These are phyloP conservation scores for Terfezia boudieri DNA, from an alignment of 495 filamentous ascomycete genomes.

Conservation along the genomic window DNA sequence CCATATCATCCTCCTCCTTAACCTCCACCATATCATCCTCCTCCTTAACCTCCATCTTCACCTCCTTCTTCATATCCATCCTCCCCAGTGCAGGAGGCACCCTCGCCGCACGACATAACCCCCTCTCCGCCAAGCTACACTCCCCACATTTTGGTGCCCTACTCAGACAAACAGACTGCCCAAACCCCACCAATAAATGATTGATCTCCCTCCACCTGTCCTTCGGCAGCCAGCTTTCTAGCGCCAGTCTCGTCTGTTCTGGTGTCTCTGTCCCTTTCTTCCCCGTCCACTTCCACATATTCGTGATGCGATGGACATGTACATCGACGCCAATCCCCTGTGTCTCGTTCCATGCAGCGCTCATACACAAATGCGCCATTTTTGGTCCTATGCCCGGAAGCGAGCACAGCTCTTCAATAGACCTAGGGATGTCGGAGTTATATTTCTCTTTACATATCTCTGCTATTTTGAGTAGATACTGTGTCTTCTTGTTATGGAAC, in stretches of 20 bases:
- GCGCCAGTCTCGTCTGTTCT: slow-evolving; percentile 56
- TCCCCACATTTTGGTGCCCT: slow-evolving; percentile 62
- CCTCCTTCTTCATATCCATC: slow-evolving; percentile 20
- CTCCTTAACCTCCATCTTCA: slow-evolving; percentile 25
- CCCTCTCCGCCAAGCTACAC: slow-evolving; percentile 49
- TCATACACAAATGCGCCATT: slow-evolving; percentile 89
- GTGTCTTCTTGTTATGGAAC: slow-evolving; percentile 81
- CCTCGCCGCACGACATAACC: slow-evolving; percentile 53
- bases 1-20: slow-evolving; percentile 19
- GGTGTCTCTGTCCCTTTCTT: slow-evolving; percentile 38
- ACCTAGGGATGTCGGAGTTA: slow-evolving; percentile 59
- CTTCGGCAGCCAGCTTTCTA: slow-evolving; percentile 66
- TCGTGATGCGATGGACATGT: slow-evolving; percentile 71
- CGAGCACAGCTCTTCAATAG: slow-evolving; percentile 50
- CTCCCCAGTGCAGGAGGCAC: slow-evolving; percentile 21
- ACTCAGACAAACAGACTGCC: slow-evolving; percentile 60
- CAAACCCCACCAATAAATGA: slow-evolving; percentile 71
- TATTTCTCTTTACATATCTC: slow-evolving; percentile 46
- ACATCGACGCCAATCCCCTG: slow-evolving; percentile 47
- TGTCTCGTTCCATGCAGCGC: slow-evolving; percentile 33
- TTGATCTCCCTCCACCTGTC: slow-evolving; percentile 94
- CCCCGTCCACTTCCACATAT: slow-evolving; percentile 76
- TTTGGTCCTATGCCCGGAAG: slow-evolving; percentile 91
- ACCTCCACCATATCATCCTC: slow-evolving; percentile 22
- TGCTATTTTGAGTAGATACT: slow-evolving; percentile 62